These are phyloP conservation scores for Gnomoniopsis sp. DNA, from an alignment of 2,329 filamentous ascomycete species.

Conservation along the genomic window DNA sequence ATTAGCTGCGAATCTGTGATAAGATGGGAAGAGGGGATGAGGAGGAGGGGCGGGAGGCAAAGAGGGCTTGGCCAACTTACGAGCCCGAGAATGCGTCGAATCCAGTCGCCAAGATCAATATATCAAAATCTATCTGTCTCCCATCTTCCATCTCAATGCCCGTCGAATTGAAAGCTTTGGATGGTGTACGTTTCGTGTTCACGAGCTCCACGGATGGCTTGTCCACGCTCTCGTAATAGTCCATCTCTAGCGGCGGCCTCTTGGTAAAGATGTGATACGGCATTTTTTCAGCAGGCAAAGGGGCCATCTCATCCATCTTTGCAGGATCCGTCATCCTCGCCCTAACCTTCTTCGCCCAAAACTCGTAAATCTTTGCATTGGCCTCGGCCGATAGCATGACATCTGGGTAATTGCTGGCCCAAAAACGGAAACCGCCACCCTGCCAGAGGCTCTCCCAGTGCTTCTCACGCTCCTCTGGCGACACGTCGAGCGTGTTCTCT, in stretches of 20 bases:
- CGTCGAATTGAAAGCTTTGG: conserved; percentile 34
- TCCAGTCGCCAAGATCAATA: conserved; percentile 32
- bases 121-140: conserved; percentile 32
- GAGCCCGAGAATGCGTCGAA: conserved; percentile 32
- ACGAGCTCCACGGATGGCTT: conserved; percentile 42
- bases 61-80: no score
- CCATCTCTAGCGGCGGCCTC: conserved; percentile 6
- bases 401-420: conserved; percentile 44
- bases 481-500: conserved; percentile 35
- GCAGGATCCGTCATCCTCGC: conserved; percentile 40
- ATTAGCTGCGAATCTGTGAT: neutral
- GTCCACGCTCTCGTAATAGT: conserved; percentile 22
- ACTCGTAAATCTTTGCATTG: conserved; percentile 44
- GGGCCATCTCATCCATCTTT: conserved; percentile 43
- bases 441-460: conserved; percentile 42
- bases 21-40: neutral
- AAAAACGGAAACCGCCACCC: conserved; percentile 44
- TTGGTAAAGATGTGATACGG: conserved; percentile 45
- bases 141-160: conserved; percentile 39
- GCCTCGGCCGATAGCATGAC: conserved; percentile 36
- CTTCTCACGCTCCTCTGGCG: conserved; percentile 38
- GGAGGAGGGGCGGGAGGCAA: no score
- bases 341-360: conserved; percentile 43
- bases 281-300: conserved; percentile 39
- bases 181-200: conserved; percentile 38